Conservation (phyloP, 2,329 filamentous ascomycete species). For the Orbilia oligospora region DNA sequence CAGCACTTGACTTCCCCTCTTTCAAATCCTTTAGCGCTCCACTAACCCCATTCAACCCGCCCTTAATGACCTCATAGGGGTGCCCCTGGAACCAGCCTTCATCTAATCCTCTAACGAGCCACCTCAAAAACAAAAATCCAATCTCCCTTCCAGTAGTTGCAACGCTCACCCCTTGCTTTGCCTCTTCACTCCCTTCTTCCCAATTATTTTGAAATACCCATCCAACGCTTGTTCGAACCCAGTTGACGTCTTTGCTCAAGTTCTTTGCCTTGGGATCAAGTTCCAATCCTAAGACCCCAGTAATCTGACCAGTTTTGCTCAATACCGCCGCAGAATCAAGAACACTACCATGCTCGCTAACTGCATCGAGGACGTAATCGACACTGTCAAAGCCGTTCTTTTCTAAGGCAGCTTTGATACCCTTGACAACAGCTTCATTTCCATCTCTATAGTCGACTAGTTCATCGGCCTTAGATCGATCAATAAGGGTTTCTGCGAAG, state of each 20-base stretch:
- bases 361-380: slow-evolving; percentile 73
- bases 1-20: slow-evolving; percentile 69
- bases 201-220: slow-evolving; percentile 63
- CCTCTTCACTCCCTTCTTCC: slow-evolving; percentile 40
- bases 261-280: slow-evolving; percentile 25
- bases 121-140: slow-evolving; percentile 40
- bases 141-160: slow-evolving; percentile 33
- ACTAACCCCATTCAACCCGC: slow-evolving; percentile 70
- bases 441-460: slow-evolving; percentile 75
- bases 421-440: slow-evolving; percentile 69
- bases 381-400: slow-evolving; percentile 66
- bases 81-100: slow-evolving; percentile 71
- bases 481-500: slow-evolving; percentile 72
- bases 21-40: slow-evolving; percentile 67
- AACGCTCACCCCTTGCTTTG: slow-evolving; percentile 30
- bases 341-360: slow-evolving; percentile 71
- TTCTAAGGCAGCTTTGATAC: slow-evolving; percentile 67
- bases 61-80: slow-evolving; percentile 71
- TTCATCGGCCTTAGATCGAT: slow-evolving; percentile 72
- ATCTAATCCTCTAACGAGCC: slow-evolving; percentile 64
- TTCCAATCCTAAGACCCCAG: slow-evolving; percentile 67
- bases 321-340: slow-evolving; percentile 69
- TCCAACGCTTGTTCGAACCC: slow-evolving; percentile 66
- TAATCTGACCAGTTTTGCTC: slow-evolving; percentile 66
- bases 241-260: slow-evolving; percentile 66